Base-by-base conservation (phyloP, 495 filamentous ascomycete species). In the Chaetomium cochliodes region DNA sequence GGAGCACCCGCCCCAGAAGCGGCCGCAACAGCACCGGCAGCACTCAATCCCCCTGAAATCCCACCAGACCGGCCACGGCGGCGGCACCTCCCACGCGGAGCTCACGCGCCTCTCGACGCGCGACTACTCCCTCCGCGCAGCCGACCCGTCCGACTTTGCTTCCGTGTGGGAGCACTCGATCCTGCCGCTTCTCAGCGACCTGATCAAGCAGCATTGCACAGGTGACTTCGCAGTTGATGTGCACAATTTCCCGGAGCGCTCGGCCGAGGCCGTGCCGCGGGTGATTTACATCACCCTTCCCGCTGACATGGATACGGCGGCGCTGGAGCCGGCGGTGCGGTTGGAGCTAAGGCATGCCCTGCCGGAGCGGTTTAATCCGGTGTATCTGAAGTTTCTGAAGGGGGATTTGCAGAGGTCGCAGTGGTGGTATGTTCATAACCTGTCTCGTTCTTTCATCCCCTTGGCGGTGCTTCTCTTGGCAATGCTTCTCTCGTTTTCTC, bases 181-280 rank as follows among this genome's bases (percentile, higher is more conserved):
- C 3, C 16, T 58, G 2, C 64, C 64, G 5, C 9, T 37, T 5
- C 63, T 65, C 11, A 26, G 13, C 46, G 33, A 47, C 16, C 46
- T 63, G 15, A 55, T 67, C 23, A 47, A 55, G 37, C 20, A 41
- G 25, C 33, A 58, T 60, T 63, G 65, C 60, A 23, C 18, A 5
- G 13, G 52, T 26, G 60, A 67, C 28, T 63, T 63, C n/a, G 47
- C 60, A 33, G 55, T 67, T 25, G 65, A 67, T 20, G 65, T 67
- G 12, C 60, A 63, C 60, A 63, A 44, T 60, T 67, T 63, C 26
- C 60, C 65, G 9, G 65, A 67, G 47, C 16, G 47, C 18, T 59
- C 53, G 22, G 44, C 42, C 20, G 57, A 54, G 13, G 59, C 58
- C 7, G 51, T 62, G 33, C 64, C 64, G n/a, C 23, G 64, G 2